Evolutionary conservation across 768 basidiomycete genomes (phyloP).

Genomic region (Tricholoma sp.): DNA sequence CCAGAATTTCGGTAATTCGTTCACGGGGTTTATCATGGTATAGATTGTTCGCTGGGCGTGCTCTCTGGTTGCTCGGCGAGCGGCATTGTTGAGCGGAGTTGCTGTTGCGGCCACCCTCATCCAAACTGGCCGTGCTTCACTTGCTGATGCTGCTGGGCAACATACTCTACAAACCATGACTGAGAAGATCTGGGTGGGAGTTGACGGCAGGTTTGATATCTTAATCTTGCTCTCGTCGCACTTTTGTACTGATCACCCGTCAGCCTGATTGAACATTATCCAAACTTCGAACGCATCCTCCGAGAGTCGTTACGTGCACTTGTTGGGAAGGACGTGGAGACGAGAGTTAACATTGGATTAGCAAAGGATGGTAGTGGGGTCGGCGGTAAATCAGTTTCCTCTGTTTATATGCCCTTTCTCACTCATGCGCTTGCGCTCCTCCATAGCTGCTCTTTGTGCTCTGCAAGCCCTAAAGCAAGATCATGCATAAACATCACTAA

Average conservation of each 20-base stretch:
- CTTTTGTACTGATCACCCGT: not conserved
- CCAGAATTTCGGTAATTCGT: not conserved
- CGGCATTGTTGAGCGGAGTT: slow-evolving; percentile 78
- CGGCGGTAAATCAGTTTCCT: slow-evolving; percentile 57
- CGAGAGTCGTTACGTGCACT: slow-evolving; percentile 70
- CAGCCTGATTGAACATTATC: slow-evolving; percentile 91
- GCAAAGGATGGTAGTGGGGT: slow-evolving; percentile 98
- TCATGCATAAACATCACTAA: slow-evolving; percentile 11
- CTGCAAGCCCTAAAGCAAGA: slow-evolving; percentile 69
- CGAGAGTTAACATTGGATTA: slow-evolving; percentile 78
- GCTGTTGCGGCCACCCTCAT: slow-evolving; percentile 83
- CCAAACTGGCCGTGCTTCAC: slow-evolving; percentile 69
- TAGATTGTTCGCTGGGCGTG: slow-evolving; percentile 81
- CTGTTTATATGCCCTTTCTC: slow-evolving; percentile 5
- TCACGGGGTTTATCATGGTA: slow-evolving; percentile 12
- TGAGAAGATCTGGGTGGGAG: slow-evolving; percentile 70
- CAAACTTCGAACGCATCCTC: slow-evolving; percentile 72
- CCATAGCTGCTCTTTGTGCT: slow-evolving; percentile 80
- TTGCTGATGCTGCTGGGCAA: slow-evolving; percentile 35
- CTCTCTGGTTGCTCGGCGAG: slow-evolving; percentile 73
- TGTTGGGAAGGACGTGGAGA: slow-evolving; percentile 78
- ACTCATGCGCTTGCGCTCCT: slow-evolving; percentile 1
- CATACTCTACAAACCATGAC: slow-evolving; percentile 24
- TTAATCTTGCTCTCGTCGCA: not conserved
- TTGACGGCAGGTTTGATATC: slow-evolving; percentile 77